These are phyloP conservation scores for Mortierella polycephala DNA, from an alignment of 371 early-diverging fungal species.

Conservation along the genomic window DNA sequence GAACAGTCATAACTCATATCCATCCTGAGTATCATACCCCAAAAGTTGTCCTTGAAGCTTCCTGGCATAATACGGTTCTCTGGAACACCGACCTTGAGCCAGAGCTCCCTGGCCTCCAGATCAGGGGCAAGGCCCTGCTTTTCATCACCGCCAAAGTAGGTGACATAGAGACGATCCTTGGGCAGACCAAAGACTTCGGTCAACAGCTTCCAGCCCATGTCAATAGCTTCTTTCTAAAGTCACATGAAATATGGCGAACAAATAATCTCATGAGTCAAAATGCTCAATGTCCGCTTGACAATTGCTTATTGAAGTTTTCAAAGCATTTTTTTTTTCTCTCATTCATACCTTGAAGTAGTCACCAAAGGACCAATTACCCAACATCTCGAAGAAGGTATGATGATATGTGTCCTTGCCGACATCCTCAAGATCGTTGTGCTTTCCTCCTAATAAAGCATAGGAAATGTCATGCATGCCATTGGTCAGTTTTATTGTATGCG, in stretches of 20 bases:
- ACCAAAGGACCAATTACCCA: conserved; percentile 99
- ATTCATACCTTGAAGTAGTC: conserved; percentile 96
- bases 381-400: conserved; percentile 99
- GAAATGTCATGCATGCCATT: too few species aligned
- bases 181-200: conserved; percentile 91
- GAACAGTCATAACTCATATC: too few species aligned
- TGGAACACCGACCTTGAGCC: conserved; percentile 94
- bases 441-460: conserved; percentile 84
- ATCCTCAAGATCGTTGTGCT: conserved; percentile 99
- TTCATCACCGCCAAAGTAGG: conserved; percentile 97
- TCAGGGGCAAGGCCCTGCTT: conserved; percentile 87
- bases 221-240: conserved; percentile 86
- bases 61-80: conserved; percentile 91
- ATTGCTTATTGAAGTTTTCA: too few species aligned
- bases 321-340: too few species aligned
- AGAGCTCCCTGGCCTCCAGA: conserved; percentile 92
- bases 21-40: conserved; percentile 74
- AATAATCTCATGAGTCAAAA: neutral
- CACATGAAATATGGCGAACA: neutral
- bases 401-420: conserved; percentile 99
- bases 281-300: neutral
- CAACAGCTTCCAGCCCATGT: conserved; percentile 95
- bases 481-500: neutral
- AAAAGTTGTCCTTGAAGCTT: conserved; percentile 98
- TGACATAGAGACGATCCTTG: conserved; percentile 95